Base-by-base conservation (phyloP, 2,329 filamentous ascomycete species). In the Arthrobotrys entomopaga region DNA sequence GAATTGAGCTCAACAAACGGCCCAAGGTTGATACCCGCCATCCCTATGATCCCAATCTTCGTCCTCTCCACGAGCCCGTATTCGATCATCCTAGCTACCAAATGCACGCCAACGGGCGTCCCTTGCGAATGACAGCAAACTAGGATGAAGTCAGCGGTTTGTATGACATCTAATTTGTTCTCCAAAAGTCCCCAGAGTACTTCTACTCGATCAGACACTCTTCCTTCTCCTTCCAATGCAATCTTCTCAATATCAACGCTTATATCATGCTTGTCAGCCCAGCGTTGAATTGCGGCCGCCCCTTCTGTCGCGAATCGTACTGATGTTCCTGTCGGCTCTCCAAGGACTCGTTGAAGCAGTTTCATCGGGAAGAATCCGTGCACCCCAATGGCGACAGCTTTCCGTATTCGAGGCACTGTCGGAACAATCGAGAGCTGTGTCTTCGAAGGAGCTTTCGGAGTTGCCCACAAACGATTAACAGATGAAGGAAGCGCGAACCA, bases 111-210 rank as follows among this genome's bases (percentile, higher is more conserved):
- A 0, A 99, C 95, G 0, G 95, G 95, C 0, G 98, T 95, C 20
- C 95, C 95, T 81, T 99, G 95, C 1, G 92, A 96, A 81, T 99
- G 95, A 73, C 93, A 97, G 1, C 92, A 92, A n/a, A 99, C 84
- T 43, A 99, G 82, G 48, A 99, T 89, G 75, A 98, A 89, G 81
- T 99, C 95, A 0, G 95, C 93, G 61, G 87, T 87, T 59, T 91
- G 89, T 34, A 99, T 90, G 76, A 94, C 90, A 42, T 97, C 92
- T 77, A 97, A 91, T 92, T 93, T 97, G 81, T 97, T 97, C 26
- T 97, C 85, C 65, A 99, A 85, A 8, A 98, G 85, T 81, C 94
- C 96, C 95, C 95, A 99, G 5, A 99, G 83, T 43, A 96, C 91
- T 74, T 96, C 91, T 0, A 98, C 92, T 5, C 95, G 87, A 76